Evolutionary conservation across 1,139 yeast species (phyloP), one percentile per base, ranked within the genome.

Genomic region (Blastobotrys serpentis): DNA sequence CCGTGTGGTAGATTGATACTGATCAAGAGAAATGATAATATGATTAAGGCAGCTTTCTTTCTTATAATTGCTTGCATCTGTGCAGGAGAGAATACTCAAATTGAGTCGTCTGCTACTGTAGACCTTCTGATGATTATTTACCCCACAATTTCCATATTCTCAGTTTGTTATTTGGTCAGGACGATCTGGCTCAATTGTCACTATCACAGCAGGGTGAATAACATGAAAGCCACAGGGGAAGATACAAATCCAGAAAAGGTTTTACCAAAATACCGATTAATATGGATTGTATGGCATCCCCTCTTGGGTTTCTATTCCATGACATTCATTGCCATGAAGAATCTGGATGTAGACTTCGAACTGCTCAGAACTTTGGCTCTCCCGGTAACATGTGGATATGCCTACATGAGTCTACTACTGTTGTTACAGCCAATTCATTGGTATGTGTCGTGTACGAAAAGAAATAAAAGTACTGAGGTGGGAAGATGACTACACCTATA

Each of bases 381-480:
- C 14, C 40, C 40, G 4, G 22, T 36, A 8, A 18, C 40, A 3
- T 36, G 19, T 11, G 40, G 40, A 7, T 36, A 36, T 18, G 40
- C 40, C 10, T 17, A 36, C 22, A 36, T 36, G 40, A 19, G 7
- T 18, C 11, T 18, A 3, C 10, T 36, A 7, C 10, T 19, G 6
- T 4, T 36, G 13, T 13, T 17, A 6, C 13, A 19, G 5, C 19
- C 40, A 10, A 11, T 13, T 10, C 23, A 13, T 7, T 36, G 40
- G 40, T 19, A 36, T 19, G 25, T 13, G 10, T 4, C 25, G 7
- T 29, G 7, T 29, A n/a, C n/a, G n/a, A n/a, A n/a, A n/a, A n/a
- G n/a, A n/a, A n/a, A n/a, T n/a, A n/a, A n/a, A n/a, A n/a, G n/a
- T n/a, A n/a, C n/a, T n/a, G n/a, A n/a, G n/a, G n/a, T n/a, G n/a